Percentiles rank a stretch among this genome's conserved stretches.
phyloP scores from a whole-genome alignment of 208 protist species.

The Naegleria lovaniensis region DNA sequence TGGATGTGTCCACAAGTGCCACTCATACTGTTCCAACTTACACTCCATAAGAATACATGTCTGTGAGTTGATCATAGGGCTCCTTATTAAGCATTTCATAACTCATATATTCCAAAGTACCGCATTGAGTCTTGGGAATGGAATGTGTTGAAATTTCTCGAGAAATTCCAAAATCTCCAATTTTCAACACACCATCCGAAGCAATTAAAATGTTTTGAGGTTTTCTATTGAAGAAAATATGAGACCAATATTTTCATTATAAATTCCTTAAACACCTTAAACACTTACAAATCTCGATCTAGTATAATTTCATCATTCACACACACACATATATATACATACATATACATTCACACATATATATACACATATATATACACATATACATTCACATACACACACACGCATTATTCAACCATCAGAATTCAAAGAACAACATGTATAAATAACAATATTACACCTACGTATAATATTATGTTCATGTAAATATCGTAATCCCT shows the following conservation, averaged over 20 bases:
- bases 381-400: background rate
- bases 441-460: too few relatives aligned
- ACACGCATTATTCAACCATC: too few relatives aligned
- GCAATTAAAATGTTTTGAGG: slow-evolving; percentile 1
- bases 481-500: background rate
- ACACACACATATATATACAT: background rate
- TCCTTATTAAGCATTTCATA: slow-evolving; percentile 24
- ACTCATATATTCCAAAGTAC: slow-evolving; percentile 1
- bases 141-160: background rate
- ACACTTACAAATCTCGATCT: slow-evolving; percentile 13
- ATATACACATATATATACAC: background rate
- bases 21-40: too few relatives aligned
- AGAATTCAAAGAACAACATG: too few relatives aligned
- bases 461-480: background rate
- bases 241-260: background rate
- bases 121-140: background rate
- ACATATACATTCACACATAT: too few relatives aligned
- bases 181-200: background rate
- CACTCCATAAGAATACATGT: background rate
- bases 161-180: slow-evolving; percentile 23
- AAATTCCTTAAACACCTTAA: background rate
- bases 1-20: too few relatives aligned
- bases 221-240: background rate
- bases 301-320: background rate
- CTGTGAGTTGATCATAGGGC: background rate